These are phyloP conservation scores for Podospora bellae-mahoneyi DNA, from an alignment of 495 filamentous ascomycete species.

Conservation along the genomic window DNA sequence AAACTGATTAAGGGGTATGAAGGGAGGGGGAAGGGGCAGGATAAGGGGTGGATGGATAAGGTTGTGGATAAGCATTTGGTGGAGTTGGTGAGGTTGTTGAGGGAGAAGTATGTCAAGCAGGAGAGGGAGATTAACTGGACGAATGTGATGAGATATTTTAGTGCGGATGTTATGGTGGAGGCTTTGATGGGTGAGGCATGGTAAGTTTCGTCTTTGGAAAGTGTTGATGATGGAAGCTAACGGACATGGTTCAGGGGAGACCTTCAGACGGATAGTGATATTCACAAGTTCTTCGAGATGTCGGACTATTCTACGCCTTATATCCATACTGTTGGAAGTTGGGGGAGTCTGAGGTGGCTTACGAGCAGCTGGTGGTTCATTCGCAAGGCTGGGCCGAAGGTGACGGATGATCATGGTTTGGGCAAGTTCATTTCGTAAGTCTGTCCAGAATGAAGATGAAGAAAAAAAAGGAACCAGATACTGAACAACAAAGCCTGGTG, in stretches of 20 bases:
- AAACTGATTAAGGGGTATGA: neutral
- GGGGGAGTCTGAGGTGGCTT: neutral
- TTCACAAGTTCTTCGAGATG: neutral
- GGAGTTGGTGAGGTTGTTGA: neutral
- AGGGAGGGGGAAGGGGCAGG: neutral
- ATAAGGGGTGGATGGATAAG: neutral
- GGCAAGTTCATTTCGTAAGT: neutral
- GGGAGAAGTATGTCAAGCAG: neutral
- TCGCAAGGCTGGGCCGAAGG: neutral
- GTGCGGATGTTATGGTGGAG: neutral
- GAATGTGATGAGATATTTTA: neutral
- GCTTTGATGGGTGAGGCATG: neutral
- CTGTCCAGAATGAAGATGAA: neutral
- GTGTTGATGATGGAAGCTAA: neutral
- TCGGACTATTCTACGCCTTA: neutral
- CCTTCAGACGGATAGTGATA: neutral
- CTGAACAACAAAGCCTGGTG: neutral
- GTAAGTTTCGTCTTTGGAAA: neutral
- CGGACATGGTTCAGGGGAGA: neutral
- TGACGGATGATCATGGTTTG: neutral
- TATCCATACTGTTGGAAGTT: neutral
- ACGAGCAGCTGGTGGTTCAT: neutral
- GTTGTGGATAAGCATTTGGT: neutral
- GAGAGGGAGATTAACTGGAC: neutral
- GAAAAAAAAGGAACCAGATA: neutral